These are phyloP conservation scores for Acidomyces sp. DNA, from an alignment of 495 filamentous ascomycete species.

Conservation along the genomic window DNA sequence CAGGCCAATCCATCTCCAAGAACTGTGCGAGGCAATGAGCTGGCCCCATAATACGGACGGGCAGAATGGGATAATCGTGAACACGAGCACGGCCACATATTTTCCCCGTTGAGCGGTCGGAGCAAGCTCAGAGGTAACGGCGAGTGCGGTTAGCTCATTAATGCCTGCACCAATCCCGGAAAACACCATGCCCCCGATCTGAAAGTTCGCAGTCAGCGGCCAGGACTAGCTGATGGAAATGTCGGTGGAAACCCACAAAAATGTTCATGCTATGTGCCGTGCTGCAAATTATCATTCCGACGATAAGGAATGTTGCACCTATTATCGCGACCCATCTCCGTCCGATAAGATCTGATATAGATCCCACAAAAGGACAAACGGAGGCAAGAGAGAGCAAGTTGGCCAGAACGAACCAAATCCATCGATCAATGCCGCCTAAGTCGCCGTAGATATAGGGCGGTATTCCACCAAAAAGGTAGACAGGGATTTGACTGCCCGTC, in stretches of 20 bases:
- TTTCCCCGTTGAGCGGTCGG: conserved; percentile 54
- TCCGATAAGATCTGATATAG: conserved; percentile 57
- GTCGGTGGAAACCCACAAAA: too few species aligned
- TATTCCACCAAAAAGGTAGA: conserved; percentile 25
- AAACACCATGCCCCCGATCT: conserved; percentile 49
- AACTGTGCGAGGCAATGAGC: conserved; percentile 42
- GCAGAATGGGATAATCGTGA: conserved; percentile 56
- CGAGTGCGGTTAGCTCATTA: conserved; percentile 52
- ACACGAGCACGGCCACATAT: conserved; percentile 54
- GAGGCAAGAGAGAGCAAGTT: conserved; percentile 56
- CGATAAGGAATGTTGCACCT: conserved; percentile 44
- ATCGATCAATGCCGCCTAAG: conserved; percentile 52
- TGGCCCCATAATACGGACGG: conserved; percentile 60
- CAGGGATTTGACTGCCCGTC: conserved; percentile 26
- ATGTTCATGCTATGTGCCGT: conserved; percentile 53
- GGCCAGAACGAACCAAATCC: conserved; percentile 61
- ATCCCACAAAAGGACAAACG: conserved; percentile 60
- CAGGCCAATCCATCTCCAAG: conserved; percentile 53
- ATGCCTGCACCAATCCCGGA: conserved; percentile 51
- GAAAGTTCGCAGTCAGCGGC: too few species aligned
- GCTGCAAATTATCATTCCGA: conserved; percentile 54
- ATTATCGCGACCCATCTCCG: conserved; percentile 56
- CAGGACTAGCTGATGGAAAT: too few species aligned
- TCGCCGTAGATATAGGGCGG: conserved; percentile 53
- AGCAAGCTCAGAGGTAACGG: conserved; percentile 56